Evolutionary conservation across 2,329 filamentous ascomycete species (phyloP), one percentile per base, ranked within the genome.

Genomic region (Mycogone perniciosa): DNA sequence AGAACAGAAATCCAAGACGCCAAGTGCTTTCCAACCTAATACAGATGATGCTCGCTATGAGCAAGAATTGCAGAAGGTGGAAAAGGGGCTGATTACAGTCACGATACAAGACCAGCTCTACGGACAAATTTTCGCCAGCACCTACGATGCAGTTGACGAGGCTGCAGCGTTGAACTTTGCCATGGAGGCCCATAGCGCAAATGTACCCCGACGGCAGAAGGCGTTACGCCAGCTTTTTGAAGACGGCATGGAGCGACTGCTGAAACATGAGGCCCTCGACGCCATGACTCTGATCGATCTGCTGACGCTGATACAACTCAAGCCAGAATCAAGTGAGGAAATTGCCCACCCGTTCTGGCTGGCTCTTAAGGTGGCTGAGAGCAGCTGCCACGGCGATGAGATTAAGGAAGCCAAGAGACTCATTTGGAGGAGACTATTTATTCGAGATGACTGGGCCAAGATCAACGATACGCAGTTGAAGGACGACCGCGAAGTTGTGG

Each of bases 371-470:
- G 79, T 77, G 48, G 80, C 71, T 61, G 76, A 72, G 67, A 77
- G 72, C 62, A 81, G 71, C 57, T 77, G 75, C 59, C 75, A 67
- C 59, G 73, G 71, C 57, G 82, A 73, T 13, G 76, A 80, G n/a
- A 75, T 79, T 42, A 76, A 77, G 56, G 76, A 84, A 56, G 77
- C 77, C 5, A 75, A 76, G 64, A 70, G 73, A 11, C 71, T 82
- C 37, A 88, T 97, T 55, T 99, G 93, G 93, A 86, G 93, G 63
- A 82, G 93, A 48, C 85, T 89, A 54, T 87, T 87, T 61, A 78
- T 92, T 57, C 82, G 84, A 45, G 91, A 96, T 65, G 82, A 96
- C 63, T 99, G 93, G 93, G 73, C 79, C 29, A 75, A 73, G 52
- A 79, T 95, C 63, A 92, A 93, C 62, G 82, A 88, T 57, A 92